phyloP scores from a whole-genome alignment of 225 moss, liverwort and hornwort species.

The Pseudisothecium myosuroides region DNA sequence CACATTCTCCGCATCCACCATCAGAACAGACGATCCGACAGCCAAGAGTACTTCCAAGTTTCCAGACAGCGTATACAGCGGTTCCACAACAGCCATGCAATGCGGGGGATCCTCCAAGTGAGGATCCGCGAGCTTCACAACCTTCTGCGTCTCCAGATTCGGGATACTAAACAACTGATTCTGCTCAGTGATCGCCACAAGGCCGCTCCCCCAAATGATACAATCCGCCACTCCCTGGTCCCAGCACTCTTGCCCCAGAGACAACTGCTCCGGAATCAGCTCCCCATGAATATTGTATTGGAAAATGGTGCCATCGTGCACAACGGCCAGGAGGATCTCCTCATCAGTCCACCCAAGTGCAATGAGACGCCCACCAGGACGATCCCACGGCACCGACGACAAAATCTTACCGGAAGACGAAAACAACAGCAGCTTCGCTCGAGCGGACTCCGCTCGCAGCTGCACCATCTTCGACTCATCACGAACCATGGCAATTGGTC shows the following conservation, averaged over 20 bases:
- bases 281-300: slow-evolving; percentile 86
- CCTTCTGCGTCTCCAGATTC: slow-evolving; percentile 61
- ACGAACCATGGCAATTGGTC: slow-evolving; percentile 87
- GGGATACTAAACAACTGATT: slow-evolving; percentile 86
- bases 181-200: slow-evolving; percentile 72
- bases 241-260: slow-evolving; percentile 83
- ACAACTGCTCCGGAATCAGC: slow-evolving; percentile 59
- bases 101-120: slow-evolving; percentile 79
- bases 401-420: slow-evolving; percentile 68
- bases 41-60: slow-evolving; percentile 78
- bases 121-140: slow-evolving; percentile 78
- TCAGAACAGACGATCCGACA: slow-evolving; percentile 61
- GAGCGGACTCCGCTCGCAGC: slow-evolving; percentile 83
- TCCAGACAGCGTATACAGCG: slow-evolving; percentile 75
- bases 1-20: slow-evolving; percentile 73
- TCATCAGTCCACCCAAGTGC: slow-evolving; percentile 91
- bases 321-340: slow-evolving; percentile 72
- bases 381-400: slow-evolving; percentile 75
- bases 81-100: slow-evolving; percentile 79
- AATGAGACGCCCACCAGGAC: slow-evolving; percentile 77
- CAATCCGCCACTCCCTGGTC: slow-evolving; percentile 86
- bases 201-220: slow-evolving; percentile 80
- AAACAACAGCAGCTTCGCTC: slow-evolving; percentile 79
- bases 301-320: slow-evolving; percentile 90
- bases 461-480: slow-evolving; percentile 99